These are phyloP conservation scores for Ogataea neopini DNA, from an alignment of 805 yeast genomes.

Conservation along the genomic window DNA sequence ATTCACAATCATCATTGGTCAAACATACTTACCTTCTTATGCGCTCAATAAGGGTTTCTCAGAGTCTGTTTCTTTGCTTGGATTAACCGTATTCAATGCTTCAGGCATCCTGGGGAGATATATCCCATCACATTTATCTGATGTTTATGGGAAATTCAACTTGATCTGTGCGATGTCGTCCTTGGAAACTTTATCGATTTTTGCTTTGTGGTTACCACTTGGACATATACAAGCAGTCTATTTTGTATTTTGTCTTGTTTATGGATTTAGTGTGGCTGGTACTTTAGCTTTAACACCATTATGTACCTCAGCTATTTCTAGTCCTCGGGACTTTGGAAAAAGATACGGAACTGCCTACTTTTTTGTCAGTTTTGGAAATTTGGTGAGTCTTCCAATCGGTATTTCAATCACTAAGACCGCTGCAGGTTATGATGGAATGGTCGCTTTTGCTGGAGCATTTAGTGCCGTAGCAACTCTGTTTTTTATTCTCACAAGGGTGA, in stretches of 20 bases:
- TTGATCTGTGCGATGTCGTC: conserved; percentile 39
- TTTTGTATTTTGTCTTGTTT: conserved; percentile 52
- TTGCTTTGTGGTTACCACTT: conserved; percentile 64
- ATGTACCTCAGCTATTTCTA: conserved; percentile 67
- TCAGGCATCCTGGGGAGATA: conserved; percentile 47
- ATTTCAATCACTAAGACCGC: conserved; percentile 32
- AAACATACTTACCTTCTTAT: conserved; percentile 59
- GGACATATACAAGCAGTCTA: conserved; percentile 46
- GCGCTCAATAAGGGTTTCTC: conserved; percentile 51
- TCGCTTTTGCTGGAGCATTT: conserved; percentile 35
- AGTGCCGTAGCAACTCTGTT: conserved; percentile 24
- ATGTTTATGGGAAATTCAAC: conserved; percentile 47
- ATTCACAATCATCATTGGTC: conserved; percentile 49
- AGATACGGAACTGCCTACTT: conserved; percentile 70
- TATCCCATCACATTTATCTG: conserved; percentile 47
- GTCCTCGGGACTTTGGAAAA: conserved; percentile 65
- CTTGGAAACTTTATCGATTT: conserved; percentile 44
- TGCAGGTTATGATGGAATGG: conserved; percentile 34
- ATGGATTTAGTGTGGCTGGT: conserved; percentile 63
- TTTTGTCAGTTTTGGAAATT: conserved; percentile 42
- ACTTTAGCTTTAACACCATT: conserved; percentile 67
- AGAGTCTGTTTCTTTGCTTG: conserved; percentile 41
- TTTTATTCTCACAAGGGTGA: conserved; percentile 24
- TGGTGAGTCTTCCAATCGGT: conserved; percentile 51
- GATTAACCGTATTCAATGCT: conserved; percentile 48